Evolutionary conservation across 2,329 filamentous ascomycete species (phyloP).

Genomic region (Sclerotinia spermophila): DNA sequence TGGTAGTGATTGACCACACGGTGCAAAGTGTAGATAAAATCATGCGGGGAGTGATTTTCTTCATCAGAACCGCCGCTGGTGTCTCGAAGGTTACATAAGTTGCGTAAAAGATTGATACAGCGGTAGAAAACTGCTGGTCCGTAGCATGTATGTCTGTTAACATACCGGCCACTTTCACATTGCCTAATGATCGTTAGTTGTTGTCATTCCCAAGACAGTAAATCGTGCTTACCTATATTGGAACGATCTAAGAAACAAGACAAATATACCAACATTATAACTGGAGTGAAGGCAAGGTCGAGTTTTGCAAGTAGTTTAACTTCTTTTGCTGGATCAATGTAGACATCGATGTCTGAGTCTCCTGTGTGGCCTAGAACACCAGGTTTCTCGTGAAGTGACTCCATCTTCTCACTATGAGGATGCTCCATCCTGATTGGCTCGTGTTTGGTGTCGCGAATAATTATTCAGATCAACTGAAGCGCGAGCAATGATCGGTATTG

Average conservation of each 20-base stretch:
- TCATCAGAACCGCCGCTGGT: conserved; percentile 46
- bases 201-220: neutral
- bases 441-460: neutral
- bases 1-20: conserved; percentile 47
- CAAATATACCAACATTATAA: conserved; percentile 55
- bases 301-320: conserved; percentile 46
- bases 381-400: conserved; percentile 3
- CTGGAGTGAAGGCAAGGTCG: conserved; percentile 46
- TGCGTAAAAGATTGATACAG: conserved; percentile 49
- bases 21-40: conserved; percentile 37
- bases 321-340: conserved; percentile 45
- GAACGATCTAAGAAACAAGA: conserved; percentile 53
- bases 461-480: neutral
- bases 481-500: neutral
- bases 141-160: conserved; percentile 24
- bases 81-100: conserved; percentile 50
- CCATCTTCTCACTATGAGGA: conserved; percentile 14
- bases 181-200: conserved; percentile 42
- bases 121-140: conserved; percentile 24
- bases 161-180: conserved; percentile 29
- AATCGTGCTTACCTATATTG: conserved; percentile 42
- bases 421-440: conserved; percentile 11
- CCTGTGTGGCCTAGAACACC: neutral
- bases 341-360: conserved; percentile 17
- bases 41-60: conserved; percentile 44